These are phyloP conservation scores for Blastocystis sp. DNA, from an alignment of 352 stramenopile species.

Conservation along the genomic window DNA sequence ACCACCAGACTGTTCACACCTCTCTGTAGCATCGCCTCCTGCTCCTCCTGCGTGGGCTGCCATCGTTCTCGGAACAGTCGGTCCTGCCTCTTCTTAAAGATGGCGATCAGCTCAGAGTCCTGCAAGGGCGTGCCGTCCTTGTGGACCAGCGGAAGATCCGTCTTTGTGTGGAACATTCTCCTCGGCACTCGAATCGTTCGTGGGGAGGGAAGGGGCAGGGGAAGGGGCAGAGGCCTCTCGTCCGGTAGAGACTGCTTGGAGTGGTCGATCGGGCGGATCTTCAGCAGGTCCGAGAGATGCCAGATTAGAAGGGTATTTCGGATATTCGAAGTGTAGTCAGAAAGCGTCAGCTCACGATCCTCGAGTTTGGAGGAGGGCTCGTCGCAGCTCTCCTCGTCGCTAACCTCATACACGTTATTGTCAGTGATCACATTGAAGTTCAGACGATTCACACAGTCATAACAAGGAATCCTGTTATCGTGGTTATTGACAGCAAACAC, in stretches of 20 bases:
- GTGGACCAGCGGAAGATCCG: constrained; percentile 6
- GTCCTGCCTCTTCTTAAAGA: constrained; percentile 36
- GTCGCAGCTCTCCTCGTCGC: not conserved
- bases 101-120: not conserved
- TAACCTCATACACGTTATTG: not conserved
- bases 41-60: constrained; percentile 27
- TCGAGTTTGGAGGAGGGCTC: not conserved
- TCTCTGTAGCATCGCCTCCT: not conserved
- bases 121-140: not conserved
- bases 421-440: constrained; percentile 40
- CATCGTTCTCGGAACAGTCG: not conserved
- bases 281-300: constrained; percentile 25
- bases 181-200: not conserved
- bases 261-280: constrained; percentile 2
- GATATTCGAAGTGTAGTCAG: constrained; percentile 24
- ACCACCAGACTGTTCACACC: constrained; percentile 46
- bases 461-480: constrained; percentile 33
- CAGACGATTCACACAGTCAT: constrained; percentile 48
- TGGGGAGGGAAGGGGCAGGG: not conserved
- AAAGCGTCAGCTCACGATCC: not conserved
- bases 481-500: constrained; percentile 46
- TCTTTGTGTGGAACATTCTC: not conserved
- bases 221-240: not conserved
- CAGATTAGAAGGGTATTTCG: constrained; percentile 43
- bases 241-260: not conserved